These are phyloP conservation scores for Trichoderma brevicompactum DNA, from an alignment of 2,329 filamentous ascomycete species.

Conservation along the genomic window DNA sequence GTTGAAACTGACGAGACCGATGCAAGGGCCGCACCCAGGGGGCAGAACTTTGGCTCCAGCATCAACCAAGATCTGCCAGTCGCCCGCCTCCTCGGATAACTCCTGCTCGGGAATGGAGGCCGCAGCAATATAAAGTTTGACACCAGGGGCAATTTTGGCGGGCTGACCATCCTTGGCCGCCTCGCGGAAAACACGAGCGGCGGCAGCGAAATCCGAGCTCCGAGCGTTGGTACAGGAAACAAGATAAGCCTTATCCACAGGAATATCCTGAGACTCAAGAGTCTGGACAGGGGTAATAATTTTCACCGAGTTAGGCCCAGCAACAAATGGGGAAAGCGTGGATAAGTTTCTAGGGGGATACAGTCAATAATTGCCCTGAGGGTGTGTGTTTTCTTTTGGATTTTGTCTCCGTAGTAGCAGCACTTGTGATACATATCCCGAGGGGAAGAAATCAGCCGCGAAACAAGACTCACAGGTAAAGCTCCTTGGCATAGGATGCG, in stretches of 20 bases:
- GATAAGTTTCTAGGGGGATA: slow-evolving; percentile 61
- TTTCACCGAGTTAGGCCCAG: slow-evolving; percentile 91
- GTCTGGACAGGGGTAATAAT: slow-evolving; percentile 70
- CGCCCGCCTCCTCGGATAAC: slow-evolving; percentile 65
- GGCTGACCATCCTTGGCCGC: slow-evolving; percentile 67
- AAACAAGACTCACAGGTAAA: slow-evolving; percentile 60
- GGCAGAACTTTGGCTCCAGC: slow-evolving; percentile 76
- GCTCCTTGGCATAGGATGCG: slow-evolving; percentile 79
- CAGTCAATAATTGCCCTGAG: too few species aligned
- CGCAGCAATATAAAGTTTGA: slow-evolving; percentile 88
- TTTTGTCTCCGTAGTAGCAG: too few species aligned
- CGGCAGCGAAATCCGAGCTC: slow-evolving; percentile 63
- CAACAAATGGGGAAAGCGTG: slow-evolving; percentile 80
- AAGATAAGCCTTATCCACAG: slow-evolving; percentile 62
- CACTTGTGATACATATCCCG: too few species aligned
- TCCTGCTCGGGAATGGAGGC: slow-evolving; percentile 76
- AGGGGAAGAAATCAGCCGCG: too few species aligned
- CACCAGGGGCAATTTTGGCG: slow-evolving; percentile 73
- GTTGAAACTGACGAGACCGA: slow-evolving; percentile 63
- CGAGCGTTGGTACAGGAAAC: slow-evolving; percentile 90
- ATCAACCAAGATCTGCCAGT: slow-evolving; percentile 71
- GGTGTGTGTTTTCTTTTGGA: too few species aligned
- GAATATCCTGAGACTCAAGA: slow-evolving; percentile 74
- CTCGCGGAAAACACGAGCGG: slow-evolving; percentile 76
- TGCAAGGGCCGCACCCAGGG: slow-evolving; percentile 81